Evolutionary conservation across 2,329 filamentous ascomycete species (phyloP).

Genomic region (Xylariaceae sp.): DNA sequence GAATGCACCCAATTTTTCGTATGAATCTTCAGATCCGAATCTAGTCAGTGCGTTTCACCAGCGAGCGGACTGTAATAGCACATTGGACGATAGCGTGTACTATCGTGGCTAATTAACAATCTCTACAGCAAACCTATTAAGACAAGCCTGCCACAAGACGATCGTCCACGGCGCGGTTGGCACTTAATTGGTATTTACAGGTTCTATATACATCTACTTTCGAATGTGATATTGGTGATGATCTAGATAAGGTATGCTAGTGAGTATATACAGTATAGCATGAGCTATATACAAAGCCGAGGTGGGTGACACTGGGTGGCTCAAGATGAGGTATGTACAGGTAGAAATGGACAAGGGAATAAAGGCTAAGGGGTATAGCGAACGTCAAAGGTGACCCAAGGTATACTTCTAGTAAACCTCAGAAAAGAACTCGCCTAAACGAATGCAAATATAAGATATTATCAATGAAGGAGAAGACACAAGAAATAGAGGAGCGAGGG

Average conservation of each 20-base stretch:
- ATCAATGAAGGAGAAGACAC: not conserved
- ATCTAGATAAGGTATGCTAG: not conserved
- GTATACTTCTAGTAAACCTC: not conserved
- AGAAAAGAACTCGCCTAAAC: not conserved
- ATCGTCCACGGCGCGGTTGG: no score
- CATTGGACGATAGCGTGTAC: no score
- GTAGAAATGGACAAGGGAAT: not conserved
- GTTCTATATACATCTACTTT: no score
- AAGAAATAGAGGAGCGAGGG: not conserved
- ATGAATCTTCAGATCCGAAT: no score
- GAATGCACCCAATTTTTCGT: no score
- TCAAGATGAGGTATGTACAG: constrained; percentile 16
- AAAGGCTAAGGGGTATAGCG: not conserved
- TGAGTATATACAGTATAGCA: constrained; percentile 23
- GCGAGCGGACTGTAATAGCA: no score
- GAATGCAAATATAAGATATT: not conserved
- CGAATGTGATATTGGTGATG: not conserved
- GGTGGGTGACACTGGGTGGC: not conserved
- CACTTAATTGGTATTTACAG: no score
- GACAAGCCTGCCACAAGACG: no score
- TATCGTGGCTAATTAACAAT: no score
- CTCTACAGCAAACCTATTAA: no score
- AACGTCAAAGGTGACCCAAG: not conserved
- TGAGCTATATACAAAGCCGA: constrained; percentile 20
- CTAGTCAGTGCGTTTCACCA: no score